Percentiles rank a stretch among this genome's conserved stretches.
These are phyloP conservation scores for Amanita pallidorosea DNA, from an alignment of 768 basidiomycete species.

Conservation along the genomic window DNA sequence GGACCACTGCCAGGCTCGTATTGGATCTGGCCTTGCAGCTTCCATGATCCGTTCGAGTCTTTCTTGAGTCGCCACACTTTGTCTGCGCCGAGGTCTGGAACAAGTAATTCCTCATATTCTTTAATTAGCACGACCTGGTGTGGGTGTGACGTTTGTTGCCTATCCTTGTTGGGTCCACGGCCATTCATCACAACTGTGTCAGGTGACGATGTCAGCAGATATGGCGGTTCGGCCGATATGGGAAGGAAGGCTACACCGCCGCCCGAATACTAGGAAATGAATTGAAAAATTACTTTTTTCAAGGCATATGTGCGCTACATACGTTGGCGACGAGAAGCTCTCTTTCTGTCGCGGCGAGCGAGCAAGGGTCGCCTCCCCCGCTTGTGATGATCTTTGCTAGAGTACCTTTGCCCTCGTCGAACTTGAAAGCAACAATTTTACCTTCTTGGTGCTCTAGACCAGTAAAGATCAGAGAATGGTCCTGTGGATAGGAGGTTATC, in stretches of 20 bases:
- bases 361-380: constrained; percentile 55
- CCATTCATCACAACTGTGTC: constrained; percentile 34
- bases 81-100: constrained; percentile 73
- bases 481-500: constrained; percentile 52
- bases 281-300: neutral
- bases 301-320: constrained; percentile 19
- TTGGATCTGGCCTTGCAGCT: constrained; percentile 33
- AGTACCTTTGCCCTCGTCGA: constrained; percentile 42
- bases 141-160: constrained; percentile 68
- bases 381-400: constrained; percentile 39
- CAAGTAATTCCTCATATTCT: constrained; percentile 44
- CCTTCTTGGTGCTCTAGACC: constrained; percentile 64
- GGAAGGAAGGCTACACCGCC: constrained; percentile 51
- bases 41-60: constrained; percentile 33
- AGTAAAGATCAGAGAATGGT: constrained; percentile 50
- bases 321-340: constrained; percentile 68
- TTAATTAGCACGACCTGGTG: constrained; percentile 56
- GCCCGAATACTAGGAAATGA: constrained; percentile 49
- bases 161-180: constrained; percentile 49
- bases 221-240: constrained; percentile 36
- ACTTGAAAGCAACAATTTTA: constrained; percentile 46
- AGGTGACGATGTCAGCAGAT: constrained; percentile 24
- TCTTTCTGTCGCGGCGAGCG: constrained; percentile 43
- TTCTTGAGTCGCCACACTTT: constrained; percentile 47
- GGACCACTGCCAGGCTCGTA: constrained; percentile 56